phyloP scores from a whole-genome alignment of 495 filamentous ascomycete genomes.

The Penicillium canescens region DNA sequence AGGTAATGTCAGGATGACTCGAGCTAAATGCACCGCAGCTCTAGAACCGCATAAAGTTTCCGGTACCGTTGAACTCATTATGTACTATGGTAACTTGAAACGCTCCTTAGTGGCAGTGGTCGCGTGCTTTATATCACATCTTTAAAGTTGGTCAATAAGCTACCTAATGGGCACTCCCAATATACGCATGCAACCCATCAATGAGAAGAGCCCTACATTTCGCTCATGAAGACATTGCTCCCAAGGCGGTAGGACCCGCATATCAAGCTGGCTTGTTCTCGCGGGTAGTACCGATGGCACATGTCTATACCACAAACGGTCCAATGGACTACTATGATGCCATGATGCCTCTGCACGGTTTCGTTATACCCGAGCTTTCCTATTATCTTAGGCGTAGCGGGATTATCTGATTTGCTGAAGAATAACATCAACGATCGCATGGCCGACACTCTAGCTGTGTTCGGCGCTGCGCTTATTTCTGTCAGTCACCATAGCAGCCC shows the following conservation, averaged over 20 bases:
- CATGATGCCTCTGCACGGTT: background rate
- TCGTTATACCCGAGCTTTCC: background rate
- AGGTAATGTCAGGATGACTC: background rate
- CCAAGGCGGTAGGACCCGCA: background rate
- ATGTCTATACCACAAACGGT: background rate
- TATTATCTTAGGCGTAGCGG: background rate
- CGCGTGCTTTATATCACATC: background rate
- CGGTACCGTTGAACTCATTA: background rate
- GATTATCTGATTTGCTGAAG: no score
- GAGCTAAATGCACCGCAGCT: background rate
- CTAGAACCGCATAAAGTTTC: background rate
- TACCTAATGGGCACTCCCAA: background rate
- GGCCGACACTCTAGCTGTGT: no score
- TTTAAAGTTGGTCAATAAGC: background rate
- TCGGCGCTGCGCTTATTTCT: no score
- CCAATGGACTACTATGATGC: background rate
- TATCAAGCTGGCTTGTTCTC: background rate
- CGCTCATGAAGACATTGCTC: background rate
- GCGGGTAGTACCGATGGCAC: background rate
- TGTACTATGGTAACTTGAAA: background rate
- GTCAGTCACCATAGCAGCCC: no score
- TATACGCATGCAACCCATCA: background rate
- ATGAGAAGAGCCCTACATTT: background rate
- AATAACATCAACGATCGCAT: no score
- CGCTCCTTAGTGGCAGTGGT: background rate